Base-by-base conservation (phyloP, 2,329 filamentous ascomycete species). In the Lecanicillium sp. region DNA sequence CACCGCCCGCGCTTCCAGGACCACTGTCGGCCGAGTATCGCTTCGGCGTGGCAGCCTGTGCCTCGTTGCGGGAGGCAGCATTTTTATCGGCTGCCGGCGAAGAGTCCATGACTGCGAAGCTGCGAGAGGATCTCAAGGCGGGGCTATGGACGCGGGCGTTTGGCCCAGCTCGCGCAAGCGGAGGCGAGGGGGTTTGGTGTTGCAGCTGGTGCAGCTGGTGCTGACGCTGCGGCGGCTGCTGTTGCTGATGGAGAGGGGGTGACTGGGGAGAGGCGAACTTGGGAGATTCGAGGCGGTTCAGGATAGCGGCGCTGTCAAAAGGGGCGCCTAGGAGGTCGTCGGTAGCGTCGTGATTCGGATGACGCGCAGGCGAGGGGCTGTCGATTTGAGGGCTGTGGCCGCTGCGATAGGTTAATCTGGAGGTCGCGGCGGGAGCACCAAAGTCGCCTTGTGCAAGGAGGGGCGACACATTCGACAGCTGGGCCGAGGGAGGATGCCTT, bases 11-110 rank as follows among this genome's bases (percentile, higher is more conserved):
- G 11, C 22, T 25, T 25, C 22, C 22, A 25, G 22, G 22, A 62
- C 33, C 39, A 13, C 30, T 15, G n/a, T 95, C 87, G 61, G 92
- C 87, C 13, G 87, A 92, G 58, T 81, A 84, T 49, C 87, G 71
- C 64, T 92, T 87, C 29, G 79, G 70, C 45, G 51, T 48, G 32
- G 75, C 53, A 56, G 45, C 32, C 18, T 42, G 39, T 19, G 40
- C 36, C 18, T 40, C 53, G 14, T 58, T 47, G 43, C 56, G 61
- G 39, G 62, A 55, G 29, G 64, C 59, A 36, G 50, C 48, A 31
- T 49, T 42, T 45, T 58, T 62, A 35, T 63, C 60, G 11, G 53
- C 42, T 17, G 41, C 44, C 19, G 34, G 32, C 17, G 51, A 44
- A 29, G 55, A 47, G 22, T 63, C 60, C 60, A 63, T 63, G 39